Evolutionary conservation across 2,329 filamentous ascomycete species (phyloP).

Genomic region (Aspergillus sergii): DNA sequence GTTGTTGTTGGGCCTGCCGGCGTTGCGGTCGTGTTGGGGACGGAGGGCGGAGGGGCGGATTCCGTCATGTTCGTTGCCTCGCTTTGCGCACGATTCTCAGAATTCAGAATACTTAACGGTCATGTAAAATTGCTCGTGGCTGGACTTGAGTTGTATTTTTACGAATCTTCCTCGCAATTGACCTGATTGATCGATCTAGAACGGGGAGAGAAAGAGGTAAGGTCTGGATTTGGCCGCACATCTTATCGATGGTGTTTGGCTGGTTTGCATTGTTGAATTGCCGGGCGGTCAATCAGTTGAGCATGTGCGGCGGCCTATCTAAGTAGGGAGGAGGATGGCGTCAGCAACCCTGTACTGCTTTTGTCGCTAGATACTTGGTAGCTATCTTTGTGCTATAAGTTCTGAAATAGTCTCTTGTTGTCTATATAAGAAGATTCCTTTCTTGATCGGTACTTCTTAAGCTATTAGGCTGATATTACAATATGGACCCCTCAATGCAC

Average conservation of each 20-base stretch:
- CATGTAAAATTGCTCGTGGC: not conserved
- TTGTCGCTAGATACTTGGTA: not conserved
- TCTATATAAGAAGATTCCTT: not conserved
- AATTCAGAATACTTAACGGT: not conserved
- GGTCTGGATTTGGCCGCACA: conserved; percentile 12
- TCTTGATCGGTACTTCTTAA: not conserved
- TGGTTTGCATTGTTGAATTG: conserved; percentile 36
- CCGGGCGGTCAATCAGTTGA: not conserved
- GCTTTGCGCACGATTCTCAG: not conserved
- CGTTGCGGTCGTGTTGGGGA: conserved; percentile 23
- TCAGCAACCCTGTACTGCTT: not conserved
- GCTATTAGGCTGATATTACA: not conserved
- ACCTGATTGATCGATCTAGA: not conserved
- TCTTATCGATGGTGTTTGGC: conserved; percentile 37
- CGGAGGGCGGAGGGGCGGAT: conserved; percentile 38
- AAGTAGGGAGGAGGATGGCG: not conserved
- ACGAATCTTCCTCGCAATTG: not conserved
- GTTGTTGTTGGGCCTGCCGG: conserved; percentile 22
- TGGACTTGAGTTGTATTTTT: not conserved
- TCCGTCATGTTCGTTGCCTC: conserved; percentile 40
- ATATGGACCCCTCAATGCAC: conserved; percentile 31
- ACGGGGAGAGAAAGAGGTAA: conserved; percentile 6
- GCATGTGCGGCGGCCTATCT: not conserved
- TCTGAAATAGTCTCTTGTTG: not conserved
- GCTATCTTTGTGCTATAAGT: not conserved